Evolutionary conservation across 805 yeast species (phyloP).

Genomic region (Saturnispora sanitii): DNA sequence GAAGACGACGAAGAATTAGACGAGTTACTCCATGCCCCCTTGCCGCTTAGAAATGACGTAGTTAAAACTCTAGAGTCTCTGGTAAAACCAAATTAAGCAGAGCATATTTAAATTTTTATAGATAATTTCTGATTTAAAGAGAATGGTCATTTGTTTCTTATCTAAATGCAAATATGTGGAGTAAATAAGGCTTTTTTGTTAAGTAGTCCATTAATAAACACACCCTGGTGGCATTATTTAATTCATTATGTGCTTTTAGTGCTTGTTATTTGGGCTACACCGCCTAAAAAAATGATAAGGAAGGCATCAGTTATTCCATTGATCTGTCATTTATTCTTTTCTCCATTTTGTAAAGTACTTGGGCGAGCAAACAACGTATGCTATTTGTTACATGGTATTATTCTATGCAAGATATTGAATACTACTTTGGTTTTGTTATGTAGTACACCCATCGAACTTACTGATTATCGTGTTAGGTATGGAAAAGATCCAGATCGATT

Average conservation of each 20-base stretch:
- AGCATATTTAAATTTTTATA: too few species aligned
- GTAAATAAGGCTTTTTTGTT: neutral
- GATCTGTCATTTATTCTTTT: conserved; percentile 4
- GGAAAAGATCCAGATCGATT: conserved; percentile 1
- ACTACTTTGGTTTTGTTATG: conserved; percentile 5
- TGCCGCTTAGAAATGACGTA: too few species aligned
- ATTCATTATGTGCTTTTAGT: conserved; percentile 1
- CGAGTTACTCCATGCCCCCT: too few species aligned
- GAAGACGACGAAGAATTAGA: conserved; percentile 25
- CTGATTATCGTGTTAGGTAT: conserved; percentile 6
- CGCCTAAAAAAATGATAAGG: neutral
- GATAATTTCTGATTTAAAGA: too few species aligned
- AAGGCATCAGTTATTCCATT: neutral
- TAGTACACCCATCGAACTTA: conserved; percentile 5
- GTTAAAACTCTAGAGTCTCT: neutral
- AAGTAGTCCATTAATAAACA: neutral
- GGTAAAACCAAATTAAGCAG: neutral
- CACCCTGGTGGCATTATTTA: conserved; percentile 7
- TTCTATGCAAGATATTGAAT: neutral
- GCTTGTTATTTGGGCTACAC: conserved; percentile 1
- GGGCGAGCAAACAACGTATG: neutral
- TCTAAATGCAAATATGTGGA: neutral
- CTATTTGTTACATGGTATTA: conserved; percentile 1
- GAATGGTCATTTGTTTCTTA: too few species aligned
- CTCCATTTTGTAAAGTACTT: conserved; percentile 4